Conservation (phyloP, 1,284 basidiomycete genomes). For the Chondrostereum purpureum region DNA sequence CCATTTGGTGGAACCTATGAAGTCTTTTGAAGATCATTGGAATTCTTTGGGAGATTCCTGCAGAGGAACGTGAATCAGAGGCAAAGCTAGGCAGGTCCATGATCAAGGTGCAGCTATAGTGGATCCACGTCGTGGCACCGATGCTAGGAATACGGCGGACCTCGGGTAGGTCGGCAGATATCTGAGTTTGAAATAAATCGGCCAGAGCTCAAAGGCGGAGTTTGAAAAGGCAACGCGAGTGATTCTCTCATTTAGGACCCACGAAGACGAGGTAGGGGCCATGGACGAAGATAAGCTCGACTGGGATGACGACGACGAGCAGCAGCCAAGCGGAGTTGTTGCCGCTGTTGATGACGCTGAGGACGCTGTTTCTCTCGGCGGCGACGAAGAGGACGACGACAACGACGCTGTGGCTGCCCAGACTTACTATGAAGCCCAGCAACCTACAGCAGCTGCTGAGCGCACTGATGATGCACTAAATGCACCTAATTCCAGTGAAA, state of each 20-base stretch:
- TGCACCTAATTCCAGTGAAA: constrained; percentile 10
- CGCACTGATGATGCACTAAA: constrained; percentile 9
- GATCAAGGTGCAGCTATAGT: too few species aligned
- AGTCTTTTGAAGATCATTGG: constrained; percentile 75
- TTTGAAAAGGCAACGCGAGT: background rate
- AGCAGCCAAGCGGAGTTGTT: constrained; percentile 30
- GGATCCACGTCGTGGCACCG: too few species aligned
- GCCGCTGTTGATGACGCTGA: constrained; percentile 63
- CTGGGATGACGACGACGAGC: constrained; percentile 71
- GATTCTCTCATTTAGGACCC: background rate
- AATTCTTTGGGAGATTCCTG: constrained; percentile 39
- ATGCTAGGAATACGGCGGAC: too few species aligned
- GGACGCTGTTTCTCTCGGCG: constrained; percentile 55
- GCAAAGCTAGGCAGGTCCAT: constrained; percentile 11
- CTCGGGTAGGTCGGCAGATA: too few species aligned
- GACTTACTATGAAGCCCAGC: background rate
- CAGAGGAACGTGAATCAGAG: constrained; percentile 3
- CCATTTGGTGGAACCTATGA: constrained; percentile 83
- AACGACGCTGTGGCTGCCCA: background rate
- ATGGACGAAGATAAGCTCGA: constrained; percentile 69
- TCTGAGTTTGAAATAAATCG: background rate
- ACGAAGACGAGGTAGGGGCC: constrained; percentile 7
- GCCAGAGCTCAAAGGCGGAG: background rate
- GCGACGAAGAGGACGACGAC: constrained; percentile 37
- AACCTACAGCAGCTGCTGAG: background rate